phyloP scores from a whole-genome alignment of 2,329 filamentous ascomycete species.

The Neoscytalidium dimidiatum region DNA sequence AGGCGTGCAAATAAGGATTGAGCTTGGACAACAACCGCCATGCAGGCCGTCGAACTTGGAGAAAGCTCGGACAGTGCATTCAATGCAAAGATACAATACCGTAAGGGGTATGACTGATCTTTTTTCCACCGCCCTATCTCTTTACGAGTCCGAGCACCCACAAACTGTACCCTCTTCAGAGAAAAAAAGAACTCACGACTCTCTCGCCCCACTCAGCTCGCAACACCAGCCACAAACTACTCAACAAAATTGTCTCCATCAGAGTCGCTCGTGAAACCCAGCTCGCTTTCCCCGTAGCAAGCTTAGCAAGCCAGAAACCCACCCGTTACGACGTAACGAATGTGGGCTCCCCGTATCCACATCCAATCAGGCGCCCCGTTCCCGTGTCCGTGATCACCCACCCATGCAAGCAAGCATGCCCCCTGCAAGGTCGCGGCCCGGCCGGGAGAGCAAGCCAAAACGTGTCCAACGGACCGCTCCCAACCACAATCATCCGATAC shows the following conservation, averaged over 20 bases:
- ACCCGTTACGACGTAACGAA: background rate
- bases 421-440: background rate
- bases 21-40: background rate
- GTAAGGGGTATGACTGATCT: no score
- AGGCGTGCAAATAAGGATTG: conserved; percentile 7
- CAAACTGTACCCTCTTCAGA: no score
- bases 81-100: background rate
- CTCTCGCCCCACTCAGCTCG: background rate
- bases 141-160: no score
- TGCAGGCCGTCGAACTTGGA: background rate
- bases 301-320: background rate
- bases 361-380: background rate
- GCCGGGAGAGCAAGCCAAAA: background rate
- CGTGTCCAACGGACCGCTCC: background rate
- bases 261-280: background rate
- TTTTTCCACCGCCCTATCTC: no score
- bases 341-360: background rate
- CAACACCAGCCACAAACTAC: background rate
- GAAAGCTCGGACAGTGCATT: background rate
- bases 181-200: background rate
- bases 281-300: no score
- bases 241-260: background rate
- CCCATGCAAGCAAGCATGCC: background rate
- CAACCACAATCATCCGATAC: background rate
- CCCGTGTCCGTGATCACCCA: background rate